Conservation (phyloP, 1,139 yeast genomes). For the Hansenula anomala region DNA sequence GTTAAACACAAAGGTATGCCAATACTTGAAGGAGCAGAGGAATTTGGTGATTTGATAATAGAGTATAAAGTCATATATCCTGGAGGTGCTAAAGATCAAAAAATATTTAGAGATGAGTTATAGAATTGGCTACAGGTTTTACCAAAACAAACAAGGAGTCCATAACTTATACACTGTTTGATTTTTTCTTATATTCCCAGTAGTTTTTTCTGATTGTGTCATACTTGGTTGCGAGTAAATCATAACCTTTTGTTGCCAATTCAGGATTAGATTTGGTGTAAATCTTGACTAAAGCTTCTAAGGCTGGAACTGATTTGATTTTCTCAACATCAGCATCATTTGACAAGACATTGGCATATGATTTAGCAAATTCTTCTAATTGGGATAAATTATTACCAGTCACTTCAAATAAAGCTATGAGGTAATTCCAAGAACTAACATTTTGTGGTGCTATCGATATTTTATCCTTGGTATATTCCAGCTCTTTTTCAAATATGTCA, state of each 20-base stretch:
- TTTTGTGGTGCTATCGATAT: constrained; percentile 72
- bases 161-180: not conserved
- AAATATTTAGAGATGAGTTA: constrained; percentile 26
- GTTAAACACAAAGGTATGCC: constrained; percentile 88
- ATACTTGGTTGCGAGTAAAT: constrained; percentile 42
- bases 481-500: constrained; percentile 31
- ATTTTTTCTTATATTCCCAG: constrained; percentile 41
- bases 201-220: constrained; percentile 68
- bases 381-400: constrained; percentile 27
- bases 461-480: constrained; percentile 39
- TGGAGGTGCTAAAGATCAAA: constrained; percentile 25
- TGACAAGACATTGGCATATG: constrained; percentile 26
- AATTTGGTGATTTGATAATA: constrained; percentile 71
- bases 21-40: constrained; percentile 40
- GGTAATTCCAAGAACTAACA: constrained; percentile 84
- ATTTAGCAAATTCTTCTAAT: constrained; percentile 40
- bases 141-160: not conserved
- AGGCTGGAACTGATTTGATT: constrained; percentile 44
- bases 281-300: constrained; percentile 58
- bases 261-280: constrained; percentile 28
- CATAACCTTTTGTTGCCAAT: constrained; percentile 40
- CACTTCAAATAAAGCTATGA: constrained; percentile 52
- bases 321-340: constrained; percentile 22
- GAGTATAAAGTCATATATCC: constrained; percentile 60
- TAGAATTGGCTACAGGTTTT: constrained; percentile 6